Conservation (phyloP, 2,329 filamentous ascomycete genomes). For the Gliomastix tumulicola region DNA sequence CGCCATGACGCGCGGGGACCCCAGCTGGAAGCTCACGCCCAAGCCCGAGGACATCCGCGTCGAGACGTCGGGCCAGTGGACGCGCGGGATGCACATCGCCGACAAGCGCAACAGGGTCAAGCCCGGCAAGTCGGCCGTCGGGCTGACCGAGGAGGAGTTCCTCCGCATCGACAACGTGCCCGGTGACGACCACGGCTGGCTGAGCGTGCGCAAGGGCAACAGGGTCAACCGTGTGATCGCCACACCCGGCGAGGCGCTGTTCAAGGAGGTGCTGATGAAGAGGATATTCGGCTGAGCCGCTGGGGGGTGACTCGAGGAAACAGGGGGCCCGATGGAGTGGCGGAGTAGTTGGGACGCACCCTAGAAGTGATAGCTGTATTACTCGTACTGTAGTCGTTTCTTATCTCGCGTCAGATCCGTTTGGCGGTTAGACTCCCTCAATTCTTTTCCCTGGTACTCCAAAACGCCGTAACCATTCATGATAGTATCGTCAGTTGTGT, state of each 20-base stretch:
- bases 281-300: conserved; percentile 22
- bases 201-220: conserved; percentile 69
- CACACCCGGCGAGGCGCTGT: conserved; percentile 60
- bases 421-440: too few species aligned
- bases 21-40: conserved; percentile 48
- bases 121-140: conserved; percentile 33
- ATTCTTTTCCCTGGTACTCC: too few species aligned
- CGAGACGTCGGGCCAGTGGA: conserved; percentile 92
- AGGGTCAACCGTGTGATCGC: conserved; percentile 66
- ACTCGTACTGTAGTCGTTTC: too few species aligned
- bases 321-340: too few species aligned
- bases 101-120: conserved; percentile 62
- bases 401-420: too few species aligned
- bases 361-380: too few species aligned
- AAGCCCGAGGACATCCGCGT: conserved; percentile 76
- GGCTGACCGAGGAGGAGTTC: conserved; percentile 31
- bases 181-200: conserved; percentile 71
- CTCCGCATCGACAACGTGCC: conserved; percentile 42
- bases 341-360: too few species aligned
- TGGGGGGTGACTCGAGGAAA: too few species aligned
- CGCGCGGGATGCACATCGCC: conserved; percentile 79
- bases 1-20: conserved; percentile 54
- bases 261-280: conserved; percentile 60
- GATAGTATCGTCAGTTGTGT: too few species aligned
- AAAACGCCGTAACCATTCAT: too few species aligned